These are phyloP conservation scores for Candida sanyaensis DNA, from an alignment of 1,139 yeast genomes.

Conservation along the genomic window DNA sequence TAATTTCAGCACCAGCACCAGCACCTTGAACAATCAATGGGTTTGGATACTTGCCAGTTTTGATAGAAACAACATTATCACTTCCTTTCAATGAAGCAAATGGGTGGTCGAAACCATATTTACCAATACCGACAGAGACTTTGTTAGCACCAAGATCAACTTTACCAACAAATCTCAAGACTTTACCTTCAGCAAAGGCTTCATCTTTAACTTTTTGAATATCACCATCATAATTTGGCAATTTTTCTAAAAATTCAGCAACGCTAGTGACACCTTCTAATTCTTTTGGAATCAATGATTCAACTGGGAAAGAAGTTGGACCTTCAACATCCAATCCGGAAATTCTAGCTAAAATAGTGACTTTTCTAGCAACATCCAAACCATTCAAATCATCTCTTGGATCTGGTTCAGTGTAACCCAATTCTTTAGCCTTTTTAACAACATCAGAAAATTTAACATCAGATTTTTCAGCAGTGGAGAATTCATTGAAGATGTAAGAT, in stretches of 20 bases:
- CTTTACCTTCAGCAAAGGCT: constrained; percentile 83
- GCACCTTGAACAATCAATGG: constrained; percentile 98
- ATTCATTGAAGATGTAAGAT: constrained; percentile 94
- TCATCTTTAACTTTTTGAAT: constrained; percentile 74
- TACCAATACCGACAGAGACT: constrained; percentile 85
- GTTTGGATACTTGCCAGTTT: constrained; percentile 86
- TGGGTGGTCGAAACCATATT: constrained; percentile 85
- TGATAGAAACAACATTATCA: constrained; percentile 91
- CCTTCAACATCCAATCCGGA: constrained; percentile 84
- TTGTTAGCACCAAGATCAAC: constrained; percentile 71
- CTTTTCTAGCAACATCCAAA: constrained; percentile 96
- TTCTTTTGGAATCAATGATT: constrained; percentile 85
- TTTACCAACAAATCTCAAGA: constrained; percentile 88
- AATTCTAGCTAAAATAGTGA: constrained; percentile 90
- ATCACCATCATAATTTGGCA: constrained; percentile 82
- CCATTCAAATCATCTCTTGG: constrained; percentile 99
- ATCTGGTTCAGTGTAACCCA: constrained; percentile 98
- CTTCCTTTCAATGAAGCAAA: constrained; percentile 95
- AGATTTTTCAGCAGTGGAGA: constrained; percentile 64
- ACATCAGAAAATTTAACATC: constrained; percentile 83
- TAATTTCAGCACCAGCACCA: constrained; percentile 98
- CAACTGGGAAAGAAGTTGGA: constrained; percentile 96
- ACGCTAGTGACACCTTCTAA: constrained; percentile 74
- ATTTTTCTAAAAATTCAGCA: constrained; percentile 73
- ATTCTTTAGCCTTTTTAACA: constrained; percentile 80